These are phyloP conservation scores for Thielaviopsis euricoi DNA, from an alignment of 2,329 filamentous ascomycete genomes.

Conservation along the genomic window DNA sequence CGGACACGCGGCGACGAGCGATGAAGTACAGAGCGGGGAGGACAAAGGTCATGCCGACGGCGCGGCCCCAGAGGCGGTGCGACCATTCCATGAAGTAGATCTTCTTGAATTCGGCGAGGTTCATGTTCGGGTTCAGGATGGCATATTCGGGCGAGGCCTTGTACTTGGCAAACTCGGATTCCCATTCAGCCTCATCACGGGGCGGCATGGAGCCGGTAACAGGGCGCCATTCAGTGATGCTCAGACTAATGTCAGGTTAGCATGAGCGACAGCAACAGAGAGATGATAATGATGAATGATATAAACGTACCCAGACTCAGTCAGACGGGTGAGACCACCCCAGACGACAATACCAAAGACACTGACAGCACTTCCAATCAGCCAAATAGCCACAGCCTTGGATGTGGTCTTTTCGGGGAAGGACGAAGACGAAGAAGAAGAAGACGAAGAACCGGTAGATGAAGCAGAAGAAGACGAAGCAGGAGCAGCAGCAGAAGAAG, in stretches of 20 bases:
- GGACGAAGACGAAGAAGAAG: constrained; percentile 7
- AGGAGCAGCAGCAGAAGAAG: neutral
- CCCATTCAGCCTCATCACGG: constrained; percentile 64
- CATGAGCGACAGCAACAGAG: neutral
- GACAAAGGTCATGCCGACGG: constrained; percentile 81
- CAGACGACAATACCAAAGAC: constrained; percentile 97
- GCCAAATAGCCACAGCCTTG: constrained; percentile 77
- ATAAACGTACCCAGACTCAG: constrained; percentile 68
- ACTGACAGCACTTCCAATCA: constrained; percentile 76
- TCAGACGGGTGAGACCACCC: constrained; percentile 81
- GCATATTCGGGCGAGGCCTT: constrained; percentile 83
- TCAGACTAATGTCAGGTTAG: constrained; percentile 43
- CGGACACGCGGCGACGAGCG: constrained; percentile 59
- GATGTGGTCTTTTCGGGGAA: constrained; percentile 49
- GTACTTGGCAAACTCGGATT: constrained; percentile 86
- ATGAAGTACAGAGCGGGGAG: constrained; percentile 81
- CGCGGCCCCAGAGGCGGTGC: constrained; percentile 83
- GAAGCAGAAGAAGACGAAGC: neutral
- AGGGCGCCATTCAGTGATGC: constrained; percentile 97
- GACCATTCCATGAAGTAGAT: constrained; percentile 99
- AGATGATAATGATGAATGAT: neutral
- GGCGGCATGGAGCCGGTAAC: constrained; percentile 87
- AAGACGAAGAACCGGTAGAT: neutral
- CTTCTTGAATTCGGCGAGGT: constrained; percentile 82
- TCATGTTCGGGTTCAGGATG: constrained; percentile 85